Conservation (phyloP, 2,329 filamentous ascomycete species). For the Colletotrichum lindemuthianum region DNA sequence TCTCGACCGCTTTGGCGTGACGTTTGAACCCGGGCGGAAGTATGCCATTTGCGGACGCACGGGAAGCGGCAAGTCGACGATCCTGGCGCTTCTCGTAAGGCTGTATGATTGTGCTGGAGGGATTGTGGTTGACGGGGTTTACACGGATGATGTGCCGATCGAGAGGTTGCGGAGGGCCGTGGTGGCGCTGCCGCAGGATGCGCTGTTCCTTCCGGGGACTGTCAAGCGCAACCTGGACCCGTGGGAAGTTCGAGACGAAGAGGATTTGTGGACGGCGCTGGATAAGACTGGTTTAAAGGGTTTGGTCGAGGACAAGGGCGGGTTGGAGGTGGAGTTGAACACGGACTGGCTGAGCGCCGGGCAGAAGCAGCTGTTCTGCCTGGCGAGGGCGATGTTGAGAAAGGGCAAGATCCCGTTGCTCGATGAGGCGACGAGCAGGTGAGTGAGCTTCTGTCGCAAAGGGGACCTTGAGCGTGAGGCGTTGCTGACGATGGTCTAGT, state of each 20-base stretch:
- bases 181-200: conserved; percentile 61
- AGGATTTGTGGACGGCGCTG: conserved; percentile 55
- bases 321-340: conserved; percentile 48
- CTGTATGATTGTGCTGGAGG: conserved; percentile 55
- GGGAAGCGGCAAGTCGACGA: conserved; percentile 48
- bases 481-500: conserved; percentile 33
- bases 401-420: conserved; percentile 42
- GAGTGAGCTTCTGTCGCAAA: conserved; percentile 1
- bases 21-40: conserved; percentile 47
- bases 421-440: conserved; percentile 53
- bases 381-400: conserved; percentile 45
- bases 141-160: conserved; percentile 42
- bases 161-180: conserved; percentile 44
- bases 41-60: conserved; percentile 57
- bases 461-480: neutral
- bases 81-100: conserved; percentile 57
- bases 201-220: conserved; percentile 58
- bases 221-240: conserved; percentile 63
- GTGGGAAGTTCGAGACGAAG: conserved; percentile 47
- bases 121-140: conserved; percentile 57
- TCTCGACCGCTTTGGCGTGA: conserved; percentile 43
- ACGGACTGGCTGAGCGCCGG: conserved; percentile 46
- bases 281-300: conserved; percentile 57
- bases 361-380: conserved; percentile 46
- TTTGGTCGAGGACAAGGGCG: conserved; percentile 50